Evolutionary conservation across 305 asterid species (phyloP), one percentile per base, ranked within the genome.

Genomic region (Vinca major): DNA sequence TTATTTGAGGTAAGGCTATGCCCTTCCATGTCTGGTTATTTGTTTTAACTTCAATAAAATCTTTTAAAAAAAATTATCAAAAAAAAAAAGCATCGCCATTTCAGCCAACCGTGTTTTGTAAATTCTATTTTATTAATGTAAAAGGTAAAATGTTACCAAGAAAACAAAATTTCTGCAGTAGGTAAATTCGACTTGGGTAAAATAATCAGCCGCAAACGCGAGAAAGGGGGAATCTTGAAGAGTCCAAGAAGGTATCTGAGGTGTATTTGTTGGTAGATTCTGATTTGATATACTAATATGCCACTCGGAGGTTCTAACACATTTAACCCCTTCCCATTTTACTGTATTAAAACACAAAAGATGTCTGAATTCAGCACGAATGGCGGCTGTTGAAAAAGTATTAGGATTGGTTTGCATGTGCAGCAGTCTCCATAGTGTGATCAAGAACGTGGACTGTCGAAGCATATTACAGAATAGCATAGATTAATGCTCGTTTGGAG

Each of bases 251-350:
- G n/a, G 69, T 73, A 60, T 37, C 26, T 60, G 21, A 60, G 65
- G 47, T 60, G 65, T 39, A 37, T 60, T 60, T n/a, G 19, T 9
- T 60, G 65, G 26, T n/a, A 26, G 0, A 41, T 36, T 60, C 33
- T 47, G 58, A 62, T 74, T n/a, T n/a, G n/a, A n/a, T n/a, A n/a
- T n/a, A n/a, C n/a, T n/a, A 77, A 80, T 80, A 77, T 74, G 78
- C 76, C 39, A 50, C 47, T 9, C n/a, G n/a, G 19, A n/a, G n/a
- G n/a, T n/a, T n/a, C n/a, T n/a, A n/a, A n/a, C n/a, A n/a, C n/a
- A n/a, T n/a, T n/a, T n/a, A n/a, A n/a, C n/a, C n/a, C n/a, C n/a
- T n/a, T n/a, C n/a, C n/a, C n/a, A n/a, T n/a, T n/a, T n/a, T 14
- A 39, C 6, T 40, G n/a, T n/a, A n/a, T n/a, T 51, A 13, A 58